Evolutionary conservation across 305 asterid species (phyloP).

Genomic region (Galium porrigens): DNA sequence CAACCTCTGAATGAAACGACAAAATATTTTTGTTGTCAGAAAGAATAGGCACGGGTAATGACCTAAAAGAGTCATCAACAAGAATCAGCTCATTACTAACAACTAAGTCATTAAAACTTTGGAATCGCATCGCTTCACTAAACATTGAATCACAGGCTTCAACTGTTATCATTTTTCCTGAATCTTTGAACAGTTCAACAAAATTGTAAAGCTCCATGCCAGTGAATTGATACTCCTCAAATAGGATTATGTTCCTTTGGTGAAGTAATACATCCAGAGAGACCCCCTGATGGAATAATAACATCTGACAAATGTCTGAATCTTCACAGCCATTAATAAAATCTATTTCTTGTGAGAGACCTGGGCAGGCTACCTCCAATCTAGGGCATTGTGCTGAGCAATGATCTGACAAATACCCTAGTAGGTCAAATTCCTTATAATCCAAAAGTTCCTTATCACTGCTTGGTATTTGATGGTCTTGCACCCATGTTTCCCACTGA

Average conservation of each 20-base stretch:
- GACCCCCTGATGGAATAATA: constrained; percentile 17
- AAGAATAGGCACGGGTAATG: constrained; percentile 71
- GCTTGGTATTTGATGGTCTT: constrained; percentile 30
- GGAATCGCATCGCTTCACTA: constrained; percentile 51
- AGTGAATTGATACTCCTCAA: constrained; percentile 45
- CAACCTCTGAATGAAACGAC: constrained; percentile 35
- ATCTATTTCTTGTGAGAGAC: constrained; percentile 27
- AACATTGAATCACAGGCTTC: constrained; percentile 51
- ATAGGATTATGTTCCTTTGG: constrained; percentile 25
- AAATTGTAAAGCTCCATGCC: constrained; percentile 23
- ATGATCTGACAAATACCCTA: constrained; percentile 33
- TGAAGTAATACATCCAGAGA: constrained; percentile 24
- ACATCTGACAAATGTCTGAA: constrained; percentile 24
- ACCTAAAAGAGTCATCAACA: constrained; percentile 53
- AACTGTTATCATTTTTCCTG: constrained; percentile 30
- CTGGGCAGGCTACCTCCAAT: constrained; percentile 24
- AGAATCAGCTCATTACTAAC: constrained; percentile 75
- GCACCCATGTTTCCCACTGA: constrained; percentile 32
- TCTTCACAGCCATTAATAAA: constrained; percentile 32
- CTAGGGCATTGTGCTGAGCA: constrained; percentile 26
- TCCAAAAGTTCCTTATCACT: constrained; percentile 39
- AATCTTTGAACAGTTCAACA: constrained; percentile 38
- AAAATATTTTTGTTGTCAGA: constrained; percentile 27
- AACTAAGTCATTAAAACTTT: constrained; percentile 45
- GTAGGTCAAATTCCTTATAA: constrained; percentile 44